Evolutionary conservation across 208 protist species (phyloP), one percentile per base, ranked within the genome.

Genomic region (Vickermania ingenoplastis): DNA sequence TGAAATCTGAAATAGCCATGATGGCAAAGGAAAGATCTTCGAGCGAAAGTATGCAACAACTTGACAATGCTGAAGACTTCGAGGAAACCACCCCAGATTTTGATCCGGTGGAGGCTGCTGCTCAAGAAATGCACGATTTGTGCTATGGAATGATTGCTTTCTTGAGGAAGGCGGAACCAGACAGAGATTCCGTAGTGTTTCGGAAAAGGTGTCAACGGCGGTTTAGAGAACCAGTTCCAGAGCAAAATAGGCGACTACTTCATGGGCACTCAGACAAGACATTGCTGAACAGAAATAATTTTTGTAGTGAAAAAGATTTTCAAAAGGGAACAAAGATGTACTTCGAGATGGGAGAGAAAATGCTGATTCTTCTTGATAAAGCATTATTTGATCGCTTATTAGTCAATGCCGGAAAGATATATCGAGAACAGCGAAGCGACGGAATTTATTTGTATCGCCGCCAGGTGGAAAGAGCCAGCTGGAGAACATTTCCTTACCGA

Each of bases 91-190:
- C 69, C n/a, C 79, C 79, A 14, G 70, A 87, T 2, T 95, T 95
- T 65, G 89, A 95, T 53, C 85, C 92, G 55, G 67, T 95, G 17
- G 89, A 95, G 80, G 89, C 89, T 13, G 85, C 85, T 0, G 83
- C 89, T 52, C 89, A 95, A 70, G 89, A 95, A 59, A 71, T 91
- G 61, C 89, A 95, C 56, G 89, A 95, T 61, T 29, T 95, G 21
- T 90, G 83, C 67, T 87, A 77, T 52, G 83, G 82, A 2, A 83
- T 95, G 78, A 84, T 93, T 27, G 73, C 63, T 7, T 82, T 85
- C 58, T 69, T 95, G 23, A 80, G 74, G 13, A 73, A 75, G 23
- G 66, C 81, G 0, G 89, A 92, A 49, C 81, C 83, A 2, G 75
- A 83, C 13, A 75, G 63, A 1, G 76, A 79, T 30, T 68, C 63